These are phyloP conservation scores for Flaveria brownii DNA, from an alignment of 129 eudicot genomes.

Conservation along the genomic window DNA sequence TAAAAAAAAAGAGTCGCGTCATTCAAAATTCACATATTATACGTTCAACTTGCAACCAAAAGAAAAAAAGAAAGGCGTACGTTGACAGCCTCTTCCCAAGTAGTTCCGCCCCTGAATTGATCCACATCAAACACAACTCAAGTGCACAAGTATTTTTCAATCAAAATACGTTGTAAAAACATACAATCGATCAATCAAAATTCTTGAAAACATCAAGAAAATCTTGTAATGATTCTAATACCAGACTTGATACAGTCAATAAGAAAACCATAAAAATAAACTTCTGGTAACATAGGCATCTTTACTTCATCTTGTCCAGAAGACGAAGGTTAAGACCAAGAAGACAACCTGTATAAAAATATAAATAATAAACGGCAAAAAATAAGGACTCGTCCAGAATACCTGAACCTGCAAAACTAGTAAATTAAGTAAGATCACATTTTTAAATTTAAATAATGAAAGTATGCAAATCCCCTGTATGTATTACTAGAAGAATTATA, in stretches of 20 bases:
- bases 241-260: slow-evolving; percentile 18
- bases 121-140: not conserved
- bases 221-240: not conserved
- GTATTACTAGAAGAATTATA: not conserved
- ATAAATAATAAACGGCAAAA: slow-evolving; percentile 54
- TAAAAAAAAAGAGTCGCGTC: too few species aligned
- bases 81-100: too few species aligned
- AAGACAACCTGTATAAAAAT: slow-evolving; percentile 74
- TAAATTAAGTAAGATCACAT: slow-evolving; percentile 56
- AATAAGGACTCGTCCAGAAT: slow-evolving; percentile 44
- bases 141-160: not conserved
- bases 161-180: slow-evolving; percentile 13
- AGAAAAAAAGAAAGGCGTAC: too few species aligned
- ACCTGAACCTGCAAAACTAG: slow-evolving; percentile 93
- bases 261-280: slow-evolving; percentile 9
- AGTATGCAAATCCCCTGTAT: not conserved
- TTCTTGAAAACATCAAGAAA: slow-evolving; percentile 1
- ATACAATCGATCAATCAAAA: not conserved
- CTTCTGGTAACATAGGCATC: slow-evolving; percentile 17
- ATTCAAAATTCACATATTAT: too few species aligned
- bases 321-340: slow-evolving; percentile 31
- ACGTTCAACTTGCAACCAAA: too few species aligned
- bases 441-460: not conserved
- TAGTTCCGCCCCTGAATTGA: too few species aligned
- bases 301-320: slow-evolving; percentile 21